phyloP scores from a whole-genome alignment of 2,329 filamentous ascomycete genomes.

The Capronia epimyces region DNA sequence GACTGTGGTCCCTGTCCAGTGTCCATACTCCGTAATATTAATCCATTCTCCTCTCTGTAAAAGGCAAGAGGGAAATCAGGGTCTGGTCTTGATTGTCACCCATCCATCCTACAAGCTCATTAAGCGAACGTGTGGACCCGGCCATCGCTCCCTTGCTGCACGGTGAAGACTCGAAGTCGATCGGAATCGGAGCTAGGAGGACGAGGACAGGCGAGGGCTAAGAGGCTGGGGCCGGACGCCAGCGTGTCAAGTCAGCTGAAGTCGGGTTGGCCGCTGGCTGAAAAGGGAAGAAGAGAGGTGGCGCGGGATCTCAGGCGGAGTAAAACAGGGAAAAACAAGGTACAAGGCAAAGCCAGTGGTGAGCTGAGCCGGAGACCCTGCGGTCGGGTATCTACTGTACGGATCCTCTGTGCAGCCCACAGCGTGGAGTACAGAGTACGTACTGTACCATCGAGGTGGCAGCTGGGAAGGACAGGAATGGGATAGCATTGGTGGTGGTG shows the following conservation, averaged over 20 bases:
- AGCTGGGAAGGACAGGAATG: no score
- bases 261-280: neutral
- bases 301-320: neutral
- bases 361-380: no score
- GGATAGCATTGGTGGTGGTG: neutral
- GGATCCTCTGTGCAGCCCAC: no score
- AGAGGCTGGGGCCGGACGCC: neutral
- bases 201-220: neutral
- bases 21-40: no score
- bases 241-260: neutral
- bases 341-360: no score
- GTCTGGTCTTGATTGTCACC: neutral
- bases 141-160: neutral
- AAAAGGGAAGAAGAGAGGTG: neutral
- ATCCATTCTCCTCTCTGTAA: no score
- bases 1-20: neutral
- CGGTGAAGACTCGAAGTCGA: neutral
- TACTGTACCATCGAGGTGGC: no score
- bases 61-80: neutral
- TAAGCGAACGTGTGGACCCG: neutral
- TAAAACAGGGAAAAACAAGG: neutral
- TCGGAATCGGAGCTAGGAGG: neutral
- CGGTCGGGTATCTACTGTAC: no score
- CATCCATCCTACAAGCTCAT: neutral
- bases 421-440: no score